These are phyloP conservation scores for Euphorbia tirucalli DNA, from an alignment of 345 rosid genomes.

Conservation along the genomic window DNA sequence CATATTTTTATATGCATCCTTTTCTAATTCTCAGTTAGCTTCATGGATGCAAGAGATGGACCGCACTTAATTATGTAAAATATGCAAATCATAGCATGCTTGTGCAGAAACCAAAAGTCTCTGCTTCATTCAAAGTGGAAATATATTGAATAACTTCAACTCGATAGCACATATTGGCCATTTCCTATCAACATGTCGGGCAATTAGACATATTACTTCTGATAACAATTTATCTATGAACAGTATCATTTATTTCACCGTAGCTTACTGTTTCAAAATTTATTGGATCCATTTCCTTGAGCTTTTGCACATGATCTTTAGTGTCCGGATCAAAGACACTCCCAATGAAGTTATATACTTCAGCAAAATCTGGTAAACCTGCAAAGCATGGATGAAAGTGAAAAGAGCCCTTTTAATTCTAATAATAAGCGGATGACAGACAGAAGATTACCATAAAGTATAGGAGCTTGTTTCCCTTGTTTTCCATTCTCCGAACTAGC, in stretches of 20 bases:
- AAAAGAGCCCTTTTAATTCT: slow-evolving; percentile 8
- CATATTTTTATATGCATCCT: not conserved
- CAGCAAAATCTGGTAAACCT: slow-evolving; percentile 88
- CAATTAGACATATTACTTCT: not conserved
- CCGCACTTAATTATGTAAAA: not conserved
- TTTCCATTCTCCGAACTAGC: slow-evolving; percentile 46
- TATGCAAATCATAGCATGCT: not conserved
- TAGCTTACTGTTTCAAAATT: slow-evolving; percentile 86
- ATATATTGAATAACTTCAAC: slow-evolving; percentile 1
- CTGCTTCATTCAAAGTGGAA: not conserved
- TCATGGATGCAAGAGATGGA: not conserved
- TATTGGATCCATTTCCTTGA: slow-evolving; percentile 96
- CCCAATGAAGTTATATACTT: slow-evolving; percentile 90
- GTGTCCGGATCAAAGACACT: slow-evolving; percentile 83
- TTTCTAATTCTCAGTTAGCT: not conserved
- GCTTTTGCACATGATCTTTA: slow-evolving; percentile 66
- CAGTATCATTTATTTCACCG: not conserved
- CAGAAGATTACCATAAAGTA: slow-evolving; percentile 55
- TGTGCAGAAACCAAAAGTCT: not conserved
- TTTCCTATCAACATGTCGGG: not conserved
- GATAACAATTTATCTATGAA: not conserved
- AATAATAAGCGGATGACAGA: slow-evolving; percentile 10
- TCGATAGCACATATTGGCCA: not conserved
- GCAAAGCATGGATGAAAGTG: slow-evolving; percentile 21
- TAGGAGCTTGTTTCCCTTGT: slow-evolving; percentile 46